These are phyloP conservation scores for Hypoxylon perforatum DNA, from an alignment of 495 filamentous ascomycete genomes.

Conservation along the genomic window DNA sequence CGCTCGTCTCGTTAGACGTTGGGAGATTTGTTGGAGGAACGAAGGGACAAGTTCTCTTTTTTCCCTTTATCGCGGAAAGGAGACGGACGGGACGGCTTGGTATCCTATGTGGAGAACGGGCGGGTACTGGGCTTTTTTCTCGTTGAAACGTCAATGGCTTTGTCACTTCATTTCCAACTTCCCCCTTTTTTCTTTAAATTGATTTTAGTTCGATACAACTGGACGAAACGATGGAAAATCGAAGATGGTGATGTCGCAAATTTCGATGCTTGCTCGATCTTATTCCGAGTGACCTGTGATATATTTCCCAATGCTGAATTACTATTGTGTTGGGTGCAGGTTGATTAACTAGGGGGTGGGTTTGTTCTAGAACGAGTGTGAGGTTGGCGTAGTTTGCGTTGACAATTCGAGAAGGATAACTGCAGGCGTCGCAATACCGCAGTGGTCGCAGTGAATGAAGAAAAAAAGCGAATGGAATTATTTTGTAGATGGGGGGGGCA, in stretches of 20 bases:
- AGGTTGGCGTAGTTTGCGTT: slow-evolving; percentile 24
- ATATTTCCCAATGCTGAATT: slow-evolving; percentile 27
- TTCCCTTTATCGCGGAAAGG: slow-evolving; percentile 37
- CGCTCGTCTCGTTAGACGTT: slow-evolving; percentile 10
- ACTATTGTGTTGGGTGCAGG: slow-evolving; percentile 10
- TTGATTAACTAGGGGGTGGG: slow-evolving; percentile 12
- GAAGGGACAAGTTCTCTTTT: slow-evolving; percentile 9
- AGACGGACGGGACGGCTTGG: slow-evolving; percentile 25
- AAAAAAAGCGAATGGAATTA: slow-evolving; percentile 34
- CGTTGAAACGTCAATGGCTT: slow-evolving; percentile 41
- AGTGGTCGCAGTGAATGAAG: slow-evolving; percentile 5
- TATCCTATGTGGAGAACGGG: slow-evolving; percentile 34
- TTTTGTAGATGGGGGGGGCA: slow-evolving; percentile 26
- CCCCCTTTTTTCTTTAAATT: slow-evolving; percentile 16
- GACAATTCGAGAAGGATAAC: neutral
- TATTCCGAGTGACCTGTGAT: slow-evolving; percentile 26
- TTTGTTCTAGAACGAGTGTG: slow-evolving; percentile 22
- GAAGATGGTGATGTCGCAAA: slow-evolving; percentile 12
- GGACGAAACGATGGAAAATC: slow-evolving; percentile 9
- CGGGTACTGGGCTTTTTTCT: slow-evolving; percentile 35
- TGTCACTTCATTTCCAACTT: slow-evolving; percentile 40
- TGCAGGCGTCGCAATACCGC: slow-evolving; percentile 15
- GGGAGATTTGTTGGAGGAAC: slow-evolving; percentile 12
- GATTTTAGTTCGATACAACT: slow-evolving; percentile 8
- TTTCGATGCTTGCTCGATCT: slow-evolving; percentile 19